A percentile compares a stretch with the other conserved stretches of the same genome.
Evolutionary conservation across 345 rosid species (phyloP).

Genomic region (Tarenaya hassleriana): DNA sequence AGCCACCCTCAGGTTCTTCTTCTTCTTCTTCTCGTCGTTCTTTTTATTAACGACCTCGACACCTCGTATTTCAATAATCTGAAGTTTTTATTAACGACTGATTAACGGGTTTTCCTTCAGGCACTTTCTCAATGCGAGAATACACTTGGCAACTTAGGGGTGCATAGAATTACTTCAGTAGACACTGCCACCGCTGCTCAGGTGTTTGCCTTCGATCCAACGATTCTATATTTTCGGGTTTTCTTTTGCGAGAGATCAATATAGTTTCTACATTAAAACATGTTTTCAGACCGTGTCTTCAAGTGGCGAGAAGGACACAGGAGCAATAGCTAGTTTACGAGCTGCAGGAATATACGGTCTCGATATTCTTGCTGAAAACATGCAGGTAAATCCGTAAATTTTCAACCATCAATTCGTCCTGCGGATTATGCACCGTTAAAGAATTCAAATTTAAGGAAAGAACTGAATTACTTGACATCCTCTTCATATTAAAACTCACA

Average conservation of each 20-base stretch:
- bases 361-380: slow-evolving; percentile 57
- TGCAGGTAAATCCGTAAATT: slow-evolving; percentile 47
- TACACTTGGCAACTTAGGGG: slow-evolving; percentile 33
- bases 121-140: slow-evolving; percentile 40
- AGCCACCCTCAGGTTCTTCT: slow-evolving; percentile 94
- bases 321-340: slow-evolving; percentile 85
- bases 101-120: slow-evolving; percentile 26
- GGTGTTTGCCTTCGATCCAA: slow-evolving; percentile 22
- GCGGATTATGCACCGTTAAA: too few relatives aligned
- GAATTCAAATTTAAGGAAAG: too few relatives aligned
- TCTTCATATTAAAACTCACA: too few relatives aligned
- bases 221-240: slow-evolving; percentile 8
- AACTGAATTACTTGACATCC: too few relatives aligned
- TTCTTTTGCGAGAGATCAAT: slow-evolving; percentile 4
- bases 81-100: background rate
- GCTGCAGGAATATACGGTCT: slow-evolving; percentile 91
- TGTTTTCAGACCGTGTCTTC: slow-evolving; percentile 59
- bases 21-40: slow-evolving; percentile 22
- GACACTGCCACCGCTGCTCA: slow-evolving; percentile 49
- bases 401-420: too few relatives aligned
- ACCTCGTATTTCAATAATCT: background rate
- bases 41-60: background rate
- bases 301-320: slow-evolving; percentile 46
- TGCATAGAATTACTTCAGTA: slow-evolving; percentile 40
- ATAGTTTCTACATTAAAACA: too few relatives aligned